phyloP scores from a whole-genome alignment of 169 alveolate genomes.

The Plasmodium vivax region DNA sequence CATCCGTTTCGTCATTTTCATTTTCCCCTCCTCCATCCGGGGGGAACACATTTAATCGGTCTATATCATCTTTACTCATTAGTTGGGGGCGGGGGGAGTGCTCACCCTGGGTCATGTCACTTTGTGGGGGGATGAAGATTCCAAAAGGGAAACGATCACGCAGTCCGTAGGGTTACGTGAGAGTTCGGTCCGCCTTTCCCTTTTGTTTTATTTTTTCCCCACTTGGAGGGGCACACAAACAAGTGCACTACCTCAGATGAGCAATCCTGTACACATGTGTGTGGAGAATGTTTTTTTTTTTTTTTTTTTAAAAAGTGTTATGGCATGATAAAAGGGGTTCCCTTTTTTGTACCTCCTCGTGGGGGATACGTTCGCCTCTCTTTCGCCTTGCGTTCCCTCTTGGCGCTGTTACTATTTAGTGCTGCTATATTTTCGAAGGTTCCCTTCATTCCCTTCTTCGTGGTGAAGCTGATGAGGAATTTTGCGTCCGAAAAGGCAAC shows the following conservation, averaged over 20 bases:
- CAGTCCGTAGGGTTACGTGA: background rate
- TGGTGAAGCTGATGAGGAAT: background rate
- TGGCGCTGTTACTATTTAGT: background rate
- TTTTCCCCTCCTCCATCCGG: background rate
- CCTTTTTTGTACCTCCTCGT: background rate
- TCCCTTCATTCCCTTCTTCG: background rate
- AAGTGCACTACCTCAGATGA: background rate
- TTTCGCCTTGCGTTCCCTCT: background rate
- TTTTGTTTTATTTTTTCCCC: background rate
- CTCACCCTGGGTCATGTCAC: background rate
- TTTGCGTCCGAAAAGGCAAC: background rate
- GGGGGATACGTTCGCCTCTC: background rate
- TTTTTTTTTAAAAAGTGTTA: background rate
- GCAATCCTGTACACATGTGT: background rate
- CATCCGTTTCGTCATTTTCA: background rate
- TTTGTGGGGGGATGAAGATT: background rate
- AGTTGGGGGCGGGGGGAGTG: background rate
- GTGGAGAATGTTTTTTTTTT: background rate
- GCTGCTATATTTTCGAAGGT: background rate
- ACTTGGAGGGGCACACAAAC: background rate
- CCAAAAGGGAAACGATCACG: background rate
- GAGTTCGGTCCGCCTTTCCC: background rate
- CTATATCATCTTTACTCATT: conserved; percentile 29
- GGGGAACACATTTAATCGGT: background rate
- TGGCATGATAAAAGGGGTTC: background rate